Base-by-base conservation (phyloP, 176 grass and related monocot genomes). In the bread wheat (Triticum aestivum) region DNA sequence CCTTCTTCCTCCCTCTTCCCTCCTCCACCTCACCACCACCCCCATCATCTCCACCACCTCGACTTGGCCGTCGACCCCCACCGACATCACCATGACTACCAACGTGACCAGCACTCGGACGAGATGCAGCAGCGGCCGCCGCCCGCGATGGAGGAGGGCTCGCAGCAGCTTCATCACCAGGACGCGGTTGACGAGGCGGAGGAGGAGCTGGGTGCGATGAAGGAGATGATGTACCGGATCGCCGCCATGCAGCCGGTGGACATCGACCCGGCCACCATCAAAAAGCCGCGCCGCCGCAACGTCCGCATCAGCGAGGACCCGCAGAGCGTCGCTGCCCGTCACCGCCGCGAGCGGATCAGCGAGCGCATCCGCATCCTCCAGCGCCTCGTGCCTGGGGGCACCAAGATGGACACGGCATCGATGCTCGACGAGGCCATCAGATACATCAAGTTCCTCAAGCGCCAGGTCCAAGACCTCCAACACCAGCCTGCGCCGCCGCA, bases 191-290 rank as follows among this genome's bases (percentile, higher is more conserved):
- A 89, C 23, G 78, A 91, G 5, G 90, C 92, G 63, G 92, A 93
- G 62, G 95, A 94, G 88, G 86, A 78, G 75, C 82, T 97, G 3
- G 92, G 95, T 26, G 92, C 91, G 37, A 93, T 97, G 95, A 97
- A 97, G 87, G 95, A 97, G 90, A 97, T 97, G 92, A 94, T 97
- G 95, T 97, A 97, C 92, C 84, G 90, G 86, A 97, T 97, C 61
- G 91, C 95, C 1, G 92, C 95, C 10, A 97, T 97, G 95, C 95
- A 97, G 83, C 92, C 95, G 6, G 92, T 97, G 37, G 91, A 97
- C 72, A 90, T 97, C 78, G 95, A 97, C 79, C 95, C 95, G n/a
- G 86, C 92, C 6, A 97, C 95, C 20, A 88, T 97, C 69, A 97
- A 93, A 76, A 97, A 87, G 83, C 91, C 95, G 0, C 91, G 89